These are phyloP conservation scores for Sarcomyxa edulis DNA, from an alignment of 768 basidiomycete species.

Conservation along the genomic window DNA sequence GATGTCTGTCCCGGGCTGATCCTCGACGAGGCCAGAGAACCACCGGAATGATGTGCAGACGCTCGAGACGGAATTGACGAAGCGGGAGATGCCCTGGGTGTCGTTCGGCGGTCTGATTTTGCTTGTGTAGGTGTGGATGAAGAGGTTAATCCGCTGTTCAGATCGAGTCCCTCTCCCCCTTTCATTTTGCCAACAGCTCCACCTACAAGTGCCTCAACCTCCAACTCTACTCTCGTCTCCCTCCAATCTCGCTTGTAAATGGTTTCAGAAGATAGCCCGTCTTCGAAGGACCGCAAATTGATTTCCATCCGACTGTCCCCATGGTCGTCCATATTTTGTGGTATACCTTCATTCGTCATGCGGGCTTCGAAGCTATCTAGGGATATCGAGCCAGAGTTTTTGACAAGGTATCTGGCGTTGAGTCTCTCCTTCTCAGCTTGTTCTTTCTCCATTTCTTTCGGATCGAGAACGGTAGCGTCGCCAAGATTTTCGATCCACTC, in stretches of 20 bases:
- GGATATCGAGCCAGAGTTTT: conserved; percentile 66
- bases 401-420: conserved; percentile 33
- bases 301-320: conserved; percentile 31
- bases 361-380: conserved; percentile 67
- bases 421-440: conserved; percentile 33
- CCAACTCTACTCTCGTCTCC: conserved; percentile 53
- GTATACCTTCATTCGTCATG: conserved; percentile 54
- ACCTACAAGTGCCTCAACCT: conserved; percentile 18
- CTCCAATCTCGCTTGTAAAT: conserved; percentile 75
- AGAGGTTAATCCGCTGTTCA: too few relatives aligned
- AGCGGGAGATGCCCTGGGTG: conserved; percentile 34
- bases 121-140: too few relatives aligned
- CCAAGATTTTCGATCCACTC: conserved; percentile 83
- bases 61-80: conserved; percentile 37
- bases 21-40: conserved; percentile 46
- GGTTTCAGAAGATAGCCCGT: conserved; percentile 55
- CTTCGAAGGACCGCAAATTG: conserved; percentile 58
- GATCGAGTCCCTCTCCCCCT: too few relatives aligned
- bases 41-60: conserved; percentile 30
- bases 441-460: conserved; percentile 37
- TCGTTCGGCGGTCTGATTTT: conserved; percentile 17
- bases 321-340: conserved; percentile 17
- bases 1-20: conserved; percentile 45
- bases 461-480: conserved; percentile 39
- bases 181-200: background rate